Base-by-base conservation (phyloP, 495 filamentous ascomycete species). In the Aspergillus diversus region DNA sequence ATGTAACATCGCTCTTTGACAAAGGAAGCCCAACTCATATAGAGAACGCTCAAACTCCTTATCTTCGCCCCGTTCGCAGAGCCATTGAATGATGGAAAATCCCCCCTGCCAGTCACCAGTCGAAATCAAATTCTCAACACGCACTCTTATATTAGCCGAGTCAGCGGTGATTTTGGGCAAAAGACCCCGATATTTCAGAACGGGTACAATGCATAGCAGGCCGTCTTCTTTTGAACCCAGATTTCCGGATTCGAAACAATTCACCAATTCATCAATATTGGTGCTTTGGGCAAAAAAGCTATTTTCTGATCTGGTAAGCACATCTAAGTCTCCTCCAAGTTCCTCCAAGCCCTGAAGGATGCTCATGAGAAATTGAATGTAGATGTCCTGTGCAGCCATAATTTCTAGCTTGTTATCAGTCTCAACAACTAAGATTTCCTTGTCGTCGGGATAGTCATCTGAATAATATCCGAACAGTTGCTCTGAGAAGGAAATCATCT, bases 351-450 rank as follows among this genome's bases (percentile, higher is more conserved):
- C 47, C 5, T 13, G 8, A 0, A 74, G 49, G 0, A 63, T 66
- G 12, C 56, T 32, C 31, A 63, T 63, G 12, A 77, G 56, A 39
- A 80, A 76, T 3, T 71, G 67, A 0, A 73, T 72, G 33, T 71
- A 80, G 7, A 80, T 66, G 35, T 80, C 76, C 50, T 80, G 78
- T 5, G 78, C 78, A 1, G 55, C 68, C 74, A 78, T 75, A 1
- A 13, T 58, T 33, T 74, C 72, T 1, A 78, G 13, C 3, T 33
- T 51, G 17, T 69, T 77, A 0, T 66, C 56, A 0, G 71, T 73
- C 37, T 58, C 63, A 2, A 77, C 61, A 2, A 66, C 66, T 5
- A 79, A 64, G 5, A 73, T 63, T 0, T 72, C 60, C 33, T 52
- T 68, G 7, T 67, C 66, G 5, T 64, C 31, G 0, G 52, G 13